phyloP scores from a whole-genome alignment of 768 basidiomycete species.

The Austroboletus eburneus region DNA sequence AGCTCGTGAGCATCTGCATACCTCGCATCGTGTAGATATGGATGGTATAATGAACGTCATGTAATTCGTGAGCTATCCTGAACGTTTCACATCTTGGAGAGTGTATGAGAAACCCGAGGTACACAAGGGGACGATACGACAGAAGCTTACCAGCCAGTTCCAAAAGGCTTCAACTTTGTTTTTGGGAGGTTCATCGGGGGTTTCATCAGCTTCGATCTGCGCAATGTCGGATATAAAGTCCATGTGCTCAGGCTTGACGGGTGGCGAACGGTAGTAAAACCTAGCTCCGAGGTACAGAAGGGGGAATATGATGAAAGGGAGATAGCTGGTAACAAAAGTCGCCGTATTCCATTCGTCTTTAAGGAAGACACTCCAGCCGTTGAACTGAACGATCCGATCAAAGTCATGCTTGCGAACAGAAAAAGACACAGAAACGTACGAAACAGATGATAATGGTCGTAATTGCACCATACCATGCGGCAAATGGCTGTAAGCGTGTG shows the following conservation, averaged over 20 bases:
- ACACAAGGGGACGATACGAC: background rate
- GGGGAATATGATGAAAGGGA: slow-evolving; percentile 71
- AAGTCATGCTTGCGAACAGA: slow-evolving; percentile 3
- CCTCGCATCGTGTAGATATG: no score
- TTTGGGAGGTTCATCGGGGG: slow-evolving; percentile 67
- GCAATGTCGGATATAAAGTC: slow-evolving; percentile 74
- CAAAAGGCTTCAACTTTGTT: slow-evolving; percentile 70
- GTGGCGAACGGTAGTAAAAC: slow-evolving; percentile 34
- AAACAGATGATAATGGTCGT: slow-evolving; percentile 49
- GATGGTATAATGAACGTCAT: no score
- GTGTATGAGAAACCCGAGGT: background rate
- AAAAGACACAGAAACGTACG: slow-evolving; percentile 38
- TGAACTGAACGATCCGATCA: slow-evolving; percentile 44
- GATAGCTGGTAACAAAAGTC: slow-evolving; percentile 81
- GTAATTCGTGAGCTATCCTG: background rate
- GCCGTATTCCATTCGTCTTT: slow-evolving; percentile 49
- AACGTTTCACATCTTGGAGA: slow-evolving; percentile 19
- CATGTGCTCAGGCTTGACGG: slow-evolving; percentile 56
- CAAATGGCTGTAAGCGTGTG: slow-evolving; percentile 65
- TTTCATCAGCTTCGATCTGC: slow-evolving; percentile 65
- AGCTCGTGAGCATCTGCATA: background rate
- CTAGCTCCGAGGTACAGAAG: slow-evolving; percentile 62
- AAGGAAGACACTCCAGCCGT: slow-evolving; percentile 51
- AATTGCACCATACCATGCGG: slow-evolving; percentile 51
- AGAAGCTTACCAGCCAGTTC: slow-evolving; percentile 68